These are phyloP conservation scores for Mallotus japonicus DNA, from an alignment of 441 rosid genomes.

Conservation along the genomic window DNA sequence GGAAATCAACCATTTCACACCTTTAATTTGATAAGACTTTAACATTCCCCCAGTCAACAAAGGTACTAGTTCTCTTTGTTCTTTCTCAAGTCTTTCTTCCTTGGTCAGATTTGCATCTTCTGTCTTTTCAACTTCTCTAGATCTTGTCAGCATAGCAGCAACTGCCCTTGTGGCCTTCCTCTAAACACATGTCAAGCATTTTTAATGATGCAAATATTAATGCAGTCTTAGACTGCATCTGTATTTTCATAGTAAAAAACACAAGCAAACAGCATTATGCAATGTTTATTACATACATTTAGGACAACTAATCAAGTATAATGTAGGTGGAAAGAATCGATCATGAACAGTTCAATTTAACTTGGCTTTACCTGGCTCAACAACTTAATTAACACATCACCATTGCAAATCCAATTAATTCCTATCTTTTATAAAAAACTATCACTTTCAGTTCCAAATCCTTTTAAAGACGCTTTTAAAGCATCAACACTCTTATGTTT, in stretches of 20 bases:
- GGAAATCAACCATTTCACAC: conserved; percentile 95
- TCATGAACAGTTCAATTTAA: background rate
- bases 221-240: background rate
- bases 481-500: background rate
- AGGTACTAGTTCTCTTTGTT: conserved; percentile 85
- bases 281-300: background rate
- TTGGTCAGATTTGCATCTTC: conserved; percentile 58
- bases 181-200: conserved; percentile 34
- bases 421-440: background rate
- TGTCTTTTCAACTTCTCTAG: conserved; percentile 45
- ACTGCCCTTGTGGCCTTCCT: conserved; percentile 86
- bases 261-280: background rate
- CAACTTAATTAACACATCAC: too few relatives aligned
- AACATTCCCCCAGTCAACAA: conserved; percentile 85
- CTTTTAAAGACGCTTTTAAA: too few relatives aligned
- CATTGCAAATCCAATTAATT: background rate
- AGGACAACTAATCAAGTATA: background rate
- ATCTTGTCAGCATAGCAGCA: conserved; percentile 89
- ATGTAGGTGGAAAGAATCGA: background rate
- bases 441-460: background rate
- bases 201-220: background rate
- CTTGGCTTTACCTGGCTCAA: background rate
- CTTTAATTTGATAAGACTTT: conserved; percentile 90
- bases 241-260: background rate
- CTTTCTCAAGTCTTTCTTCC: conserved; percentile 74